Conservation (phyloP, 805 yeast species). For the Yamadazyma tumulicola region DNA sequence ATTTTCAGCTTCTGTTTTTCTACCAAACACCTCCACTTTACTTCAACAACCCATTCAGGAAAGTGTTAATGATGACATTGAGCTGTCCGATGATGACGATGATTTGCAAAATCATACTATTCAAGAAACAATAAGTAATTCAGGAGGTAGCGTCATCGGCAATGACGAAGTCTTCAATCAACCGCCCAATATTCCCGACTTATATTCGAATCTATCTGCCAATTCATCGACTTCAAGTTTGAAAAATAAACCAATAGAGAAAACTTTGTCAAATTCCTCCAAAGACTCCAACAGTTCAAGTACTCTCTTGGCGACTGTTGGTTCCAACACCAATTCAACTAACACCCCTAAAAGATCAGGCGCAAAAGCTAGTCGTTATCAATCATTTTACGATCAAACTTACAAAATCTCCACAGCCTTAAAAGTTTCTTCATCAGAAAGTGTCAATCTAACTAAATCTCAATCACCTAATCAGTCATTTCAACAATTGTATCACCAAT, state of each 20-base stretch:
- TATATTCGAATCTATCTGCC: constrained; percentile 28
- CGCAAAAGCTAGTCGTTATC: constrained; percentile 46
- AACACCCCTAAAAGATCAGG: constrained; percentile 30
- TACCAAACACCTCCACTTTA: constrained; percentile 16
- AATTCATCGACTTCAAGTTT: constrained; percentile 34
- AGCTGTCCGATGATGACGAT: constrained; percentile 5
- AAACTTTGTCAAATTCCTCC: constrained; percentile 31
- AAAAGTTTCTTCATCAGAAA: constrained; percentile 26
- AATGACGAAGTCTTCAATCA: constrained; percentile 17
- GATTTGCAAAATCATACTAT: background rate
- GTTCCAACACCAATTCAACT: constrained; percentile 1
- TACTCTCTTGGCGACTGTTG: constrained; percentile 5
- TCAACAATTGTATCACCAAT: constrained; percentile 4
- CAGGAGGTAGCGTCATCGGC: background rate
- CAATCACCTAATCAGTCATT: constrained; percentile 12
- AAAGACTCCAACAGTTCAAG: constrained; percentile 21
- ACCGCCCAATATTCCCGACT: constrained; percentile 21
- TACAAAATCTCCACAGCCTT: constrained; percentile 42
- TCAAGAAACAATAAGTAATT: constrained; percentile 8
- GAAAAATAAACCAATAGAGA: constrained; percentile 24
- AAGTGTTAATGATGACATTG: constrained; percentile 11
- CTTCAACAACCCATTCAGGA: constrained; percentile 31
- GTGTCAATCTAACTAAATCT: constrained; percentile 19
- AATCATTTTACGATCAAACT: constrained; percentile 46
- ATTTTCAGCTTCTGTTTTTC: constrained; percentile 15